These are phyloP conservation scores for Porpolomopsis calyptriformis DNA, from an alignment of 768 basidiomycete genomes.

Conservation along the genomic window DNA sequence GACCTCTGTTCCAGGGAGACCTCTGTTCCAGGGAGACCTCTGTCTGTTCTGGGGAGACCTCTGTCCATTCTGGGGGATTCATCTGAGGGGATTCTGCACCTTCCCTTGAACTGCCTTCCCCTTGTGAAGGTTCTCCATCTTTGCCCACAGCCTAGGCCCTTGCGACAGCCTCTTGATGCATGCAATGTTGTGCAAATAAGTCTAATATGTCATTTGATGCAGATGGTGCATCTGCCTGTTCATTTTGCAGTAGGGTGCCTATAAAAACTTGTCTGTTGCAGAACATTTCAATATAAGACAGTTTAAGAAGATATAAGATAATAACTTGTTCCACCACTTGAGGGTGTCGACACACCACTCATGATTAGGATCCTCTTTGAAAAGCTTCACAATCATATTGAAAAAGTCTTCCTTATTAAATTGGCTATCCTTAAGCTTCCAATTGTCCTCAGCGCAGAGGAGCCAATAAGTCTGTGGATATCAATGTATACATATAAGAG, in stretches of 20 bases:
- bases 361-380: constrained; percentile 2
- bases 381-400: constrained; percentile 3
- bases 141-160: neutral
- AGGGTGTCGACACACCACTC: constrained; percentile 6
- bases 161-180: neutral
- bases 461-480: constrained; percentile 2
- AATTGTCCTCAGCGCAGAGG: constrained; percentile 8
- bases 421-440: constrained; percentile 4
- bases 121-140: no score
- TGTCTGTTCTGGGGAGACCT: neutral
- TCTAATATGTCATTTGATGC: neutral
- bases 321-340: constrained; percentile 8
- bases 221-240: neutral
- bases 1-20: no score
- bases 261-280: neutral
- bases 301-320: neutral
- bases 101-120: neutral
- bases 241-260: neutral
- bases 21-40: no score
- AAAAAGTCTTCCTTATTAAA: constrained; percentile 8
- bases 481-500: neutral
- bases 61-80: neutral
- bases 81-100: neutral
- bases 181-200: neutral
- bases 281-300: neutral